Evolutionary conservation across 2,329 filamentous ascomycete genomes (phyloP), one percentile per base, ranked within the genome.

Genomic region (Escovopsis weberi): DNA sequence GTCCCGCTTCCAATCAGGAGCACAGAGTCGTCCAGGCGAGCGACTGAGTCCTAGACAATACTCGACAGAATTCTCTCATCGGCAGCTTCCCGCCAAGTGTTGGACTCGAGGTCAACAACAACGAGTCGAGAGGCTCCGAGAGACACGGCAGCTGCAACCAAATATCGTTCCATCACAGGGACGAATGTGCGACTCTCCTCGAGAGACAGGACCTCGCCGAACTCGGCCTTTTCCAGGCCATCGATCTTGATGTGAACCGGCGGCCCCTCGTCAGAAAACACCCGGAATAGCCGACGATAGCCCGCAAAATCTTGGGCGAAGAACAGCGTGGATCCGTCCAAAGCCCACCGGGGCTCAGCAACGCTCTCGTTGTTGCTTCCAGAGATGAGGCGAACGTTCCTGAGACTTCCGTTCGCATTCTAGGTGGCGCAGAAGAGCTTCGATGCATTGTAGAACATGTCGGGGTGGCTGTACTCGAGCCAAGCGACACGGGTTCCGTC

Each of bases 391-490:
- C 45, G 57, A 3, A 50, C 36, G 12, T 62, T 58, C 4, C 48
- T 49, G 9, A 68, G 41, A 2, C 51, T 51, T 0, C 57, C 59
- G 37, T 58, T 50, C 1, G 41, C 41, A 11, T 55, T 38, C 62
- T 68, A 74, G 7, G 63, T 57, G 0, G 65, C 69, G 38, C 61
- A 50, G 49, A 62, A 64, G 2, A 75, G 51, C 43, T 65, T 61
- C 2, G 63, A 64, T 1, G 64, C 63, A 1, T 64, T 65, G 58
- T 71, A 75, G 0, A 69, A 68, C 56, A 75, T 64, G 39, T 69
- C 61, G 0, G 70, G 72, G 47, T 74, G 69, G 15, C 68, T 57
- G 72, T 72, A 76, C 45, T 75, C 65, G 11, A 70, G 57, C 71
- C 72, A 75, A n/a, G 56, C 61, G 26, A 74, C 48, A 40, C 60